Evolutionary conservation across 768 basidiomycete genomes (phyloP), one percentile per base, ranked within the genome.

Genomic region (Macrocybe gigantea): DNA sequence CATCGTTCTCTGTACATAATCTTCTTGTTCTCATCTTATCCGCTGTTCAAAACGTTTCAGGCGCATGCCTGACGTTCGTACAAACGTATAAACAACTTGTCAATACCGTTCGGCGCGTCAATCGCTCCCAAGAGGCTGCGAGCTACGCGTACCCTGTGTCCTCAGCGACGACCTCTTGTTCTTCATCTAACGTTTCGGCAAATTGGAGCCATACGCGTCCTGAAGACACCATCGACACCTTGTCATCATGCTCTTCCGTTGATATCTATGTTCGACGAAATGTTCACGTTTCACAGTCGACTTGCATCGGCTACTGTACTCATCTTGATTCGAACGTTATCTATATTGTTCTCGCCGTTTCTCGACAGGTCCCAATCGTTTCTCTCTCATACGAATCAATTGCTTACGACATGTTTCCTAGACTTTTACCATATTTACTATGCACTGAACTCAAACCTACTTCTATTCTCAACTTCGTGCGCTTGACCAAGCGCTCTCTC

Each of bases 11-110:
- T 13, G 67, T 73, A 50, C 74, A 67, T 29, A 59, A 60, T 43
- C 60, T 89, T 35, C 68, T 88, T 45, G 74, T 93, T 39, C 61
- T 86, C 52, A 64, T 88, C 13, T 82, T 94, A 14, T 88, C 91
- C 9, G 73, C 82, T 30, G 72, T 92, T 10, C 88, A 89, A 55
- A 70, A 75, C 5, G 62, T 91, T 33, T 89, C 89, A 0, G 82
- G 85, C 7, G 65, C 72, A 34, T 83, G 82, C 54, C 77, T 91
- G 9, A 72, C 79, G 34, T 67, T 91, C 44, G 79, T 87, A 40
- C 77, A 84, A 41, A 69, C 77, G 14, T 86, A 87, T 69, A 82
- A 78, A 60, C 83, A 80, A 54, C 73, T 77, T 10, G 58, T 85
- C 6, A 68, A 65, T 47, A 83, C 85, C 38, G 81, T 86, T 55